Evolutionary conservation across 192 early-diverging fungal species (phyloP), one percentile per base, ranked within the genome.

Genomic region (Entomortierella chlamydospora): DNA sequence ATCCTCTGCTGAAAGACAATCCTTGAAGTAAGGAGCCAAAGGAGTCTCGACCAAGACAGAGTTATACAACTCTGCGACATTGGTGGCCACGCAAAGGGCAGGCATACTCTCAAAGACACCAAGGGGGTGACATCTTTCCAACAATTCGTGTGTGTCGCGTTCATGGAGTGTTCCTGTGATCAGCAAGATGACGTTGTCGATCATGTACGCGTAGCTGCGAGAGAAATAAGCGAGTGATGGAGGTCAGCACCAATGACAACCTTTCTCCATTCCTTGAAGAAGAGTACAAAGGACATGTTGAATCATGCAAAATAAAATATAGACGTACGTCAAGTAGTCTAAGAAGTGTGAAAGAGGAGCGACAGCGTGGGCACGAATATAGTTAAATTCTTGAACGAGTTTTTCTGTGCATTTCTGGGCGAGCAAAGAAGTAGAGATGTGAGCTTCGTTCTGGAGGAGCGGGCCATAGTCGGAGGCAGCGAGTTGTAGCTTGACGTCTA

Each of bases 21-120:
- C 95, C 69, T 93, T 91, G 83, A 99, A 99, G 78, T 99, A 99
- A 57, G 95, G 94, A 0, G 97, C 98, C 92, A 77, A 83, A 28
- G 97, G 98, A 26, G 98, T 95, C 81, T 99, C 98, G 6, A 99
- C 92, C 77, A 99, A 76, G 2, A 98, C 97, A 9, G 97, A 98
- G 84, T 90, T 94, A 84, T 96, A 99, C 33, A 99, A 83, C 72
- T 99, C 98, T 57, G 89, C 85, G 1, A 98, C 96, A 53, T 94
- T 99, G 11, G 96, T 99, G 2, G 97, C 98, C 26, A 99, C 95
- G 83, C 95, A 98, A 23, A 99, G 90, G 37, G 98, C 97, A 4
- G 96, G 95, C 91, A 99, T 99, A 39, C 94, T 91, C 78, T 99
- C 97, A 86, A 99, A 99, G 71, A 95, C 90, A 33, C 98, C 98